Percentiles rank a stretch among this genome's conserved stretches.
Evolutionary conservation across 305 asterid species (phyloP).

Genomic region (Stenogyne calaminthoides): DNA sequence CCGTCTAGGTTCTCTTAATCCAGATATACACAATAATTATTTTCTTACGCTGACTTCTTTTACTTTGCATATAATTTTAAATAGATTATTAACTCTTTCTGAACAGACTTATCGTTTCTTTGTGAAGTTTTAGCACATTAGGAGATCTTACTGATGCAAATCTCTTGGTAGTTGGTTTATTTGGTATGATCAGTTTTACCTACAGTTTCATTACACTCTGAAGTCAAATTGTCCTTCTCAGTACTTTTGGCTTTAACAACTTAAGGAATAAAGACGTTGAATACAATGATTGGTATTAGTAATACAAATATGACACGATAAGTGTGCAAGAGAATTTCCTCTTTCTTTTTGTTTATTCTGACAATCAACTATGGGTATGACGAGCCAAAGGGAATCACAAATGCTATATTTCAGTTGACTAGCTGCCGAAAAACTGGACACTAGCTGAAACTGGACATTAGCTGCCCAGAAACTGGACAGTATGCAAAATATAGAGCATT

Average conservation of each 20-base stretch:
- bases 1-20: neutral
- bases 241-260: neutral
- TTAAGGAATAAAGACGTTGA: neutral
- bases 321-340: neutral
- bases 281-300: neutral
- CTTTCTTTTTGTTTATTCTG: neutral
- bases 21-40: neutral
- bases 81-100: neutral
- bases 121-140: neutral
- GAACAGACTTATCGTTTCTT: neutral
- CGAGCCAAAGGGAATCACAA: neutral
- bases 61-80: neutral
- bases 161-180: neutral
- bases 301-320: neutral
- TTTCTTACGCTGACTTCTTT: slow-evolving; percentile 6
- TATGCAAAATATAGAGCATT: neutral
- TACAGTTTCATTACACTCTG: neutral
- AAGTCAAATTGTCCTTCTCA: neutral
- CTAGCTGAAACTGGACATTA: neutral
- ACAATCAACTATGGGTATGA: neutral
- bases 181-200: neutral
- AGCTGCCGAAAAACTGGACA: neutral
- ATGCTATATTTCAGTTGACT: neutral
- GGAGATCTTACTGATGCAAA: neutral
- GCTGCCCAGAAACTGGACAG: neutral